These are phyloP conservation scores for Solanum corneliomulleri DNA, from an alignment of 257 asterid species.

Conservation along the genomic window DNA sequence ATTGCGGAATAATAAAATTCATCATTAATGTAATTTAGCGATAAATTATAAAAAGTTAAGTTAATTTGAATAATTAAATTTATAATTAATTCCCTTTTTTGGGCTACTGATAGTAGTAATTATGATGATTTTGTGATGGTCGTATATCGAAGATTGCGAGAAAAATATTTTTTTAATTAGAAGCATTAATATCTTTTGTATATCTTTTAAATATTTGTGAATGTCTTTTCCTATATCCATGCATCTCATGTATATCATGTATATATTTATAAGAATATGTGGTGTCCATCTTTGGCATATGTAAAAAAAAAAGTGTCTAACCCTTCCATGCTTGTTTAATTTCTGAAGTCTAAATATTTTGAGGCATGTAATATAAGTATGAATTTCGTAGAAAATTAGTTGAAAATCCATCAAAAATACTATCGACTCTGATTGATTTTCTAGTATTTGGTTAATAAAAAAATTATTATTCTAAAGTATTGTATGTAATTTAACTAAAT, in stretches of 20 bases:
- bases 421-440: neutral
- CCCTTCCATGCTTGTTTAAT: too few relatives aligned
- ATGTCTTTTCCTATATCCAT: neutral
- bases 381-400: too few relatives aligned
- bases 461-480: too few relatives aligned
- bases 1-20: too few relatives aligned
- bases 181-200: too few relatives aligned
- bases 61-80: neutral
- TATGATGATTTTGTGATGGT: neutral
- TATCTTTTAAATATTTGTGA: neutral
- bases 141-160: rapidly evolving
- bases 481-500: too few relatives aligned
- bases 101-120: neutral
- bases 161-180: neutral
- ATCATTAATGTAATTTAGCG: neutral
- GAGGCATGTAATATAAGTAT: neutral
- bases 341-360: neutral
- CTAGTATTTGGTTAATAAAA: too few relatives aligned
- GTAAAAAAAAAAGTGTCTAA: too few relatives aligned
- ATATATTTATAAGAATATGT: neutral
- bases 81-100: neutral
- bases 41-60: neutral
- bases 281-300: too few relatives aligned
- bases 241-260: neutral
- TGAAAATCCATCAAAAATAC: neutral